Evolutionary conservation across 225 moss, liverwort and hornwort species (phyloP).

Genomic region (Lunularia cruciata): DNA sequence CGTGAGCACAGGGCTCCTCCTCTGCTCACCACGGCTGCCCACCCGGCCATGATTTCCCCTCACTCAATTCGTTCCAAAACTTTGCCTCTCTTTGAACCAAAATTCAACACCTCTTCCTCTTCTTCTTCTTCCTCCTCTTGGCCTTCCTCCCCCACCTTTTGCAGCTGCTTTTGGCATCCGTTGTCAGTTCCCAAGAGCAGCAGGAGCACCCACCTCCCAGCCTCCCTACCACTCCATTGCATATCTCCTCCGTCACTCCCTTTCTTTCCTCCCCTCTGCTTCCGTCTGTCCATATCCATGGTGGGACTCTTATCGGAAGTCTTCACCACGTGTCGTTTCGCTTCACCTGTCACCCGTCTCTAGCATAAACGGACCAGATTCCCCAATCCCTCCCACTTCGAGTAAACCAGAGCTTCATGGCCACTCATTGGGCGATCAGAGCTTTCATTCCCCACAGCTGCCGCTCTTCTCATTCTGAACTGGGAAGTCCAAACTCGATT

Average conservation of each 20-base stretch:
- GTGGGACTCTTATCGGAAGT: constrained; percentile 21
- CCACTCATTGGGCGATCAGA: constrained; percentile 13
- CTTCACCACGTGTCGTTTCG: constrained; percentile 26
- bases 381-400: neutral
- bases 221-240: neutral
- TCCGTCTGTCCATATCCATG: constrained; percentile 7
- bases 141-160: neutral
- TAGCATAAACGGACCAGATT: constrained; percentile 3
- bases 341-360: neutral
- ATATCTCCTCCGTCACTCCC: neutral
- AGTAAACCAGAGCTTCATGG: neutral
- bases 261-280: neutral
- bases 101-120: neutral
- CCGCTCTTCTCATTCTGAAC: no score
- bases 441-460: neutral
- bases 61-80: no score
- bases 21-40: constrained; percentile 34
- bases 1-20: constrained; percentile 21
- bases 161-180: neutral
- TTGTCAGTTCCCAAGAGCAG: neutral
- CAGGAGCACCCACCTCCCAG: no score
- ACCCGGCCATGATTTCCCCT: constrained; percentile 24
- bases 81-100: no score
- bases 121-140: neutral
- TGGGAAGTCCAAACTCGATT: no score